These are phyloP conservation scores for Mycena belliarum DNA, from an alignment of 768 basidiomycete genomes.

Conservation along the genomic window DNA sequence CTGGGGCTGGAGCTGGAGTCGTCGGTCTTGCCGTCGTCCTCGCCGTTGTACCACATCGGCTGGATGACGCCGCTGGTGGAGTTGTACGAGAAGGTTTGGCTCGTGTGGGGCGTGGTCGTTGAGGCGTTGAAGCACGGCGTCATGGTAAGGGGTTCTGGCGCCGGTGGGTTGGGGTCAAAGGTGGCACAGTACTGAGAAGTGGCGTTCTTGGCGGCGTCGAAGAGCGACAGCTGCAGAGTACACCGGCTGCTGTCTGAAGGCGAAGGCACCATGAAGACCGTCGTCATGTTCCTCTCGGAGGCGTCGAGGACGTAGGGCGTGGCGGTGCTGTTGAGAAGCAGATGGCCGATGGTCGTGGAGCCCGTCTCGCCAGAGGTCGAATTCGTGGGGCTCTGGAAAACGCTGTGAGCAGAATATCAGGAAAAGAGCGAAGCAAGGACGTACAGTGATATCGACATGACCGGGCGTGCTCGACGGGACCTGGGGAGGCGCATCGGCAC, in stretches of 20 bases:
- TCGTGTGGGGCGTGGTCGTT: slow-evolving; percentile 32
- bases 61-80: slow-evolving; percentile 45
- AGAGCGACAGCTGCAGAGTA: slow-evolving; percentile 45
- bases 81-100: slow-evolving; percentile 65
- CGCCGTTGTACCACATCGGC: slow-evolving; percentile 49
- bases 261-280: slow-evolving; percentile 41
- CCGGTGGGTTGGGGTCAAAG: slow-evolving; percentile 53
- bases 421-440: neutral
- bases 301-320: slow-evolving; percentile 46
- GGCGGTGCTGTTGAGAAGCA: slow-evolving; percentile 30
- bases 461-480: neutral
- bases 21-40: slow-evolving; percentile 28
- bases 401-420: neutral
- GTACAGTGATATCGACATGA: neutral
- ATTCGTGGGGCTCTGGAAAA: slow-evolving; percentile 1
- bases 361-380: slow-evolving; percentile 22
- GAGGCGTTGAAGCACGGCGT: slow-evolving; percentile 38
- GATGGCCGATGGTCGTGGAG: slow-evolving; percentile 40
- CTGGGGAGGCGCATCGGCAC: neutral
- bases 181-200: slow-evolving; percentile 58
- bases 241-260: slow-evolving; percentile 33
- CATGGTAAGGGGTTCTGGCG: slow-evolving; percentile 52
- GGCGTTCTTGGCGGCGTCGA: slow-evolving; percentile 35
- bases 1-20: neutral
- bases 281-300: slow-evolving; percentile 47